A percentile compares a stretch with the other conserved stretches of the same genome.
Conservation (phyloP, 768 basidiomycete genomes). For the Kondoa subrosea region DNA sequence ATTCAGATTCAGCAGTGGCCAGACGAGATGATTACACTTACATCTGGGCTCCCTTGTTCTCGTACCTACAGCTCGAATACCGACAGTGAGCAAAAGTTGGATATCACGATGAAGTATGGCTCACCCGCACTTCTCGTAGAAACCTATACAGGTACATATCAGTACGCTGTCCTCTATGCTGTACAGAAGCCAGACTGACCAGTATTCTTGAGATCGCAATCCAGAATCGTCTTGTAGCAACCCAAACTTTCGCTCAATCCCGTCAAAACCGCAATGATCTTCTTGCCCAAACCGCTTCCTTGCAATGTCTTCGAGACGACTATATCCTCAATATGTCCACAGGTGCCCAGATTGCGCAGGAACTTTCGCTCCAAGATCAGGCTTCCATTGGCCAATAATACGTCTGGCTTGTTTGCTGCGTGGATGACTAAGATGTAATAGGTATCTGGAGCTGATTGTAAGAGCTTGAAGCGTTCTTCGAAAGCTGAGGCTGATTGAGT, state of each 20-base stretch:
- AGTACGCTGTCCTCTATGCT: not conserved
- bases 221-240: slow-evolving; percentile 93
- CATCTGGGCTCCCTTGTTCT: not conserved
- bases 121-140: slow-evolving; percentile 92
- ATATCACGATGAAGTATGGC: too few relatives aligned
- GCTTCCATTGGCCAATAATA: slow-evolving; percentile 64
- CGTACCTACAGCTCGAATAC: too few relatives aligned
- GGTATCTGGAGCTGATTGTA: slow-evolving; percentile 35
- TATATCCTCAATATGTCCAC: slow-evolving; percentile 96
- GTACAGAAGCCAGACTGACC: slow-evolving; percentile 43
- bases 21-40: not conserved
- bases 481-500: slow-evolving; percentile 50
- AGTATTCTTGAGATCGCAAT: slow-evolving; percentile 78
- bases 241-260: slow-evolving; percentile 61
- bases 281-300: slow-evolving; percentile 77
- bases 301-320: slow-evolving; percentile 75
- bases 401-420: slow-evolving; percentile 47
- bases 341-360: slow-evolving; percentile 60
- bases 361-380: slow-evolving; percentile 91
- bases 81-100: too few relatives aligned
- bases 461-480: slow-evolving; percentile 33
- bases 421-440: slow-evolving; percentile 80
- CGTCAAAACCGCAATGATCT: slow-evolving; percentile 71
- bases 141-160: slow-evolving; percentile 44
- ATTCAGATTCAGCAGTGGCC: not conserved